These are phyloP conservation scores for Gossypium ekmanianum DNA, from an alignment of 345 rosid genomes.

Conservation along the genomic window DNA sequence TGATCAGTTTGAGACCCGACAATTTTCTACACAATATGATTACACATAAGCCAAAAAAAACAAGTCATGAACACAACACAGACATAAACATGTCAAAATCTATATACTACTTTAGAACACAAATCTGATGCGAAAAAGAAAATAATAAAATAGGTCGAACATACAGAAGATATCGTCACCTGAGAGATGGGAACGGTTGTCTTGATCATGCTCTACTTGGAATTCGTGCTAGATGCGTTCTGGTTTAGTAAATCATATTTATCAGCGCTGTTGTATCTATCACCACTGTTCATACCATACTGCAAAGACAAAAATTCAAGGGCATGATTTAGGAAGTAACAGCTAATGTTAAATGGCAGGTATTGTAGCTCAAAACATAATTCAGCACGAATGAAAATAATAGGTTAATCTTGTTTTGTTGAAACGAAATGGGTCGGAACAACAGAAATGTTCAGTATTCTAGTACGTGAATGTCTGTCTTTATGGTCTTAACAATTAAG, in stretches of 20 bases:
- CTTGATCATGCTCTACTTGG: constrained; percentile 27
- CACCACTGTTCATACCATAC: constrained; percentile 52
- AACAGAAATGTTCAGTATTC: not conserved
- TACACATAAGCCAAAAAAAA: not conserved
- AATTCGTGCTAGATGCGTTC: constrained; percentile 38
- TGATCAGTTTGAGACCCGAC: not conserved
- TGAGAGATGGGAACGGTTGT: constrained; percentile 5
- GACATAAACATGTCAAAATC: not conserved
- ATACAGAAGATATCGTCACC: not conserved
- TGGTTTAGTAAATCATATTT: constrained; percentile 26
- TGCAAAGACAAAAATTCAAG: constrained; percentile 24
- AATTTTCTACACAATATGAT: not conserved
- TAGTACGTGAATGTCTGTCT: not conserved
- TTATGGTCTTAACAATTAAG: not conserved
- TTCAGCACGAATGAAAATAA: not conserved
- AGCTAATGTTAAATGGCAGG: not conserved
- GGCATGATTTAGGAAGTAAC: constrained; percentile 1
- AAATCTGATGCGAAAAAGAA: too few relatives aligned
- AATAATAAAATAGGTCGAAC: not conserved
- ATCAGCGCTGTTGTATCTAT: constrained; percentile 24
- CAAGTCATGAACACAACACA: not conserved
- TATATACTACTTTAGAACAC: too few relatives aligned
- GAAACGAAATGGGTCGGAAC: not conserved
- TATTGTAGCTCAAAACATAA: not conserved
- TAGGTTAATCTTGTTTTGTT: not conserved